Percentiles rank a stretch among this genome's conserved stretches.
phyloP scores from a whole-genome alignment of 2,329 filamentous ascomycete species.

The Grosmannia huntii region DNA sequence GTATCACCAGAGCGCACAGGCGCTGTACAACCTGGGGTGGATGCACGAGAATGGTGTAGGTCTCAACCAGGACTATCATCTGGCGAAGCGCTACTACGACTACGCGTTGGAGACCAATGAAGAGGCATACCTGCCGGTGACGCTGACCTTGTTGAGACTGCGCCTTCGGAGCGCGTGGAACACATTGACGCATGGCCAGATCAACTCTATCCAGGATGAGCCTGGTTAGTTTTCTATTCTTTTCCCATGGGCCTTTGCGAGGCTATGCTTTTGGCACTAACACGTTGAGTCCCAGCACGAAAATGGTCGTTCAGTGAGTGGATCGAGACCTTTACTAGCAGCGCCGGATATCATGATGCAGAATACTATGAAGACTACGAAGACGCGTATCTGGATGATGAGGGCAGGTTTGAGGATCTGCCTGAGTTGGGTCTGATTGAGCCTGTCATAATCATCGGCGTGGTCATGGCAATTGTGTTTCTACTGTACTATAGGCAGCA shows the following conservation, averaged over 20 bases:
- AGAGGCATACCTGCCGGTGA: constrained; percentile 89
- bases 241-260: neutral
- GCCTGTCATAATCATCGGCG: constrained; percentile 67
- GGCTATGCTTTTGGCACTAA: constrained; percentile 16
- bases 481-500: constrained; percentile 73
- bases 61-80: constrained; percentile 87
- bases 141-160: constrained; percentile 75
- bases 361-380: constrained; percentile 43
- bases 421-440: constrained; percentile 62
- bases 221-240: constrained; percentile 45
- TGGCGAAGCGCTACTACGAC: constrained; percentile 94
- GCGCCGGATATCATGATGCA: constrained; percentile 46
- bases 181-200: constrained; percentile 72
- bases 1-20: constrained; percentile 82
- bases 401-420: constrained; percentile 54
- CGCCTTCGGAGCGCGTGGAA: constrained; percentile 87
- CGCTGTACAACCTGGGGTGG: constrained; percentile 95
- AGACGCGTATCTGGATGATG: constrained; percentile 28
- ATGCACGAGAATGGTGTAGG: constrained; percentile 98
- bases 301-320: constrained; percentile 74
- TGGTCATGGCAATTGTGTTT: constrained; percentile 61
- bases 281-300: constrained; percentile 47
- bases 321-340: constrained; percentile 72
- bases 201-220: constrained; percentile 88
- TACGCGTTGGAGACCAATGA: constrained; percentile 80